Evolutionary conservation across 345 rosid genomes (phyloP).

Genomic region (Viola odorata): DNA sequence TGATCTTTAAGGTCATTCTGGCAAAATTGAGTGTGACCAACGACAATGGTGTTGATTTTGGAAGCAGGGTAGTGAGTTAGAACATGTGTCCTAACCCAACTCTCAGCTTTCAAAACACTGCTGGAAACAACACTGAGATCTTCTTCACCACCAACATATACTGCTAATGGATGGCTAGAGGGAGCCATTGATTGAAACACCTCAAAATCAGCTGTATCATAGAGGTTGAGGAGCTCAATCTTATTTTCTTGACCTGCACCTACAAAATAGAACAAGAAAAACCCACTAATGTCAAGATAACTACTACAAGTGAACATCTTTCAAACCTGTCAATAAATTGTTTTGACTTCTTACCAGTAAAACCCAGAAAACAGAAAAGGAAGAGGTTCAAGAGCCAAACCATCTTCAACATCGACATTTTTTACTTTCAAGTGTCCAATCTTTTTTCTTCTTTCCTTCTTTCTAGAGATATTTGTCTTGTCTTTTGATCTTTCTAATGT

Average conservation of each 20-base stretch:
- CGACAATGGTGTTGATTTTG: constrained; percentile 59
- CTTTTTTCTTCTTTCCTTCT: too few relatives aligned
- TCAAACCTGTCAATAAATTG: background rate
- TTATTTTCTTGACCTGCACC: constrained; percentile 58
- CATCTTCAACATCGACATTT: constrained; percentile 20
- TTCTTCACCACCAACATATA: constrained; percentile 39
- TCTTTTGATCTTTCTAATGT: too few relatives aligned
- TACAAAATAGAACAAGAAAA: background rate
- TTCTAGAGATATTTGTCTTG: too few relatives aligned
- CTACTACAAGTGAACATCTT: background rate
- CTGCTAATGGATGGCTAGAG: constrained; percentile 35
- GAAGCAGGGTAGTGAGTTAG: constrained; percentile 58
- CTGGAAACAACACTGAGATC: constrained; percentile 46
- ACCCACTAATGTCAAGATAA: background rate
- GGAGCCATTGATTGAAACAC: constrained; percentile 25
- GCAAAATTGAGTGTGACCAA: constrained; percentile 36
- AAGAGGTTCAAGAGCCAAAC: constrained; percentile 20
- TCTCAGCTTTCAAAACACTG: constrained; percentile 58
- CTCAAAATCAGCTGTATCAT: constrained; percentile 19
- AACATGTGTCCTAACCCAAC: constrained; percentile 61
- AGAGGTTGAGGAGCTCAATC: constrained; percentile 32
- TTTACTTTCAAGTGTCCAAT: too few relatives aligned
- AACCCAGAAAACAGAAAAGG: constrained; percentile 38
- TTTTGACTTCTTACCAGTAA: constrained; percentile 36
- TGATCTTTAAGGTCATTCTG: constrained; percentile 27